Conservation (phyloP, 345 rosid species). For the Clausena lansium region DNA sequence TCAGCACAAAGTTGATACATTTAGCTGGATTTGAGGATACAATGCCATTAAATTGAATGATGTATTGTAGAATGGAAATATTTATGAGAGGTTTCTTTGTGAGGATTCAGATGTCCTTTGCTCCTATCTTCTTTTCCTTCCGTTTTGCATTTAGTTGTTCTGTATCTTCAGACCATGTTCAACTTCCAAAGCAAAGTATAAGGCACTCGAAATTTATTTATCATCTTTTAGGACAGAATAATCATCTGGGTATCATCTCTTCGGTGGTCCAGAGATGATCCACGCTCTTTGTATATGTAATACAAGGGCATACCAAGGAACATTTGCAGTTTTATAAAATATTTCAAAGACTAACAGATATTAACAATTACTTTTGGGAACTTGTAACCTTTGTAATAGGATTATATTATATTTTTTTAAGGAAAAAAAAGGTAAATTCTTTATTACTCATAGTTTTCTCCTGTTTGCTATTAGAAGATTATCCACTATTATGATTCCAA, state of each 20-base stretch:
- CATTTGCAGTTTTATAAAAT: background rate
- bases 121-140: background rate
- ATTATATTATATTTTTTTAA: background rate
- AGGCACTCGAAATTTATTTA: background rate
- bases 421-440: background rate
- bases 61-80: background rate
- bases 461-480: background rate
- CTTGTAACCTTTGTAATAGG: background rate
- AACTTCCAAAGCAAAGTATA: background rate
- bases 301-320: background rate
- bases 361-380: background rate
- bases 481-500: conserved; percentile 4
- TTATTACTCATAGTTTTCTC: background rate
- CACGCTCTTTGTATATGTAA: background rate
- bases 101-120: background rate
- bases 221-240: conserved; percentile 2
- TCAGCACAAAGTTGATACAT: background rate
- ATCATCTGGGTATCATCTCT: conserved; percentile 5
- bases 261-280: conserved; percentile 11
- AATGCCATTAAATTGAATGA: background rate
- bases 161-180: background rate
- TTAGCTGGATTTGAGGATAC: background rate
- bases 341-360: background rate
- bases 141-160: background rate
- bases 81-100: background rate